Evolutionary conservation across 305 asterid species (phyloP), one percentile per base, ranked within the genome.

Genomic region (Fraxinus angustifolia): DNA sequence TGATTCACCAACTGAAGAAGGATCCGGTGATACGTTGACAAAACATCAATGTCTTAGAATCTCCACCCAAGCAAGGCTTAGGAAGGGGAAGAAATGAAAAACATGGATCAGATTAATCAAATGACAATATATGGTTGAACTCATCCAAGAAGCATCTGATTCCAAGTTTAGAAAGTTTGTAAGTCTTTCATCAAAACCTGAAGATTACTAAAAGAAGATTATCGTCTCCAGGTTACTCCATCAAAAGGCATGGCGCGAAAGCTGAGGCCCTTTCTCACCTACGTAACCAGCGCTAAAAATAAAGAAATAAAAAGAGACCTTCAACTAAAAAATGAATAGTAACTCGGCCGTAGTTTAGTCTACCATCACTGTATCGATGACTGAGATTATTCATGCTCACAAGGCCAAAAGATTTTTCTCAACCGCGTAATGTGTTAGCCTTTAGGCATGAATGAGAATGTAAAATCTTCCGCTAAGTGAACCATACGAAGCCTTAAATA

Each of bases 11-110:
- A 85, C 83, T 0, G 98, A 96, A 36, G 94, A 79, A 12, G 96
- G 90, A 26, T 92, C 99, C 0, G 98, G 98, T 2, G 99, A 89
- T 34, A 96, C 87, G 79, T 96, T 96, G 36, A 94, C 99, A 30
- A 75, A 94, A 91, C 98, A 96, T 93, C 87, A 96, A 78, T 0
- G 96, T 94, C 88, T 94, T 96, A 0, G 99, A 96, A 80, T 96
- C 98, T 72, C 98, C 99, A 3, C 98, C 98, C 83, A 96, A n/a
- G n/a, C n/a, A 88, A 94, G 98, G 99, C 98, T 96, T 95, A 11
- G 79, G 33, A 82, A 68, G 50, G 38, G 77, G 48, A 23, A 73
- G 62, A 34, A 31, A 33, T 73, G 48, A 14, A 8, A 40, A 53
- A 16, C 6, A 65, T 65, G 12, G 35, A 65, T 65, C 73, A 3